A percentile compares a stretch with the other conserved stretches of the same genome.
Conservation (phyloP, 2,329 filamentous ascomycete genomes). For the Didymella sp. region DNA sequence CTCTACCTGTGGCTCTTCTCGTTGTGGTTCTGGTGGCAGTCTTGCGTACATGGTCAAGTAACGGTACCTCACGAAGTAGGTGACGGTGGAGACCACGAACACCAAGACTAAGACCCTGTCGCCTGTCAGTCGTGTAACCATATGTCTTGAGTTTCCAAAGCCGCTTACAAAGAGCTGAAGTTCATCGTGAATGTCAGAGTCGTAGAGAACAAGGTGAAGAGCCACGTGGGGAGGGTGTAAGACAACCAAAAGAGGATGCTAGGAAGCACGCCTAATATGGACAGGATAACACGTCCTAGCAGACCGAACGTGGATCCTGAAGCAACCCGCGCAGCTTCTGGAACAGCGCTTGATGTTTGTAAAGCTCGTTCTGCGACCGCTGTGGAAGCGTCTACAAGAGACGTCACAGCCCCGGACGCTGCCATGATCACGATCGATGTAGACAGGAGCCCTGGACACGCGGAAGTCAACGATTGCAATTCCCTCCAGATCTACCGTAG, state of each 20-base stretch:
- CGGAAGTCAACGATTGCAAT: conserved; percentile 9
- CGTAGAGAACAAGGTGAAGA: conserved; percentile 89
- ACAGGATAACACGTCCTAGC: conserved; percentile 58
- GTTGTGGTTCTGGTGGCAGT: conserved; percentile 89
- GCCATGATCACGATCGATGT: conserved; percentile 33
- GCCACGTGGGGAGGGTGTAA: conserved; percentile 85
- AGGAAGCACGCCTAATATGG: conserved; percentile 62
- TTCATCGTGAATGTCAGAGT: conserved; percentile 99
- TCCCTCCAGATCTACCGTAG: conserved; percentile 5
- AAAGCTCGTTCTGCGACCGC: conserved; percentile 20
- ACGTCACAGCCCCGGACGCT: conserved; percentile 28
- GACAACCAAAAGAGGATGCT: conserved; percentile 76
- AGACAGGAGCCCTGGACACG: conserved; percentile 6
- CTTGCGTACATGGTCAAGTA: conserved; percentile 97
- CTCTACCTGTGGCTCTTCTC: conserved; percentile 94
- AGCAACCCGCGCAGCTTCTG: conserved; percentile 27
- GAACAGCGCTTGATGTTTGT: not conserved
- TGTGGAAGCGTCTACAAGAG: conserved; percentile 32
- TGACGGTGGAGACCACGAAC: conserved; percentile 80
- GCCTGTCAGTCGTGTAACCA: conserved; percentile 34
- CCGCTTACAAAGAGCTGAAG: conserved; percentile 84
- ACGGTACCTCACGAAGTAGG: conserved; percentile 93
- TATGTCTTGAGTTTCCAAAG: not conserved
- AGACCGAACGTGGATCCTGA: conserved; percentile 51
- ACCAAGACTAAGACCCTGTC: conserved; percentile 68